Evolutionary conservation across 1,284 basidiomycete genomes (phyloP).

Genomic region (Puccinia triticina): DNA sequence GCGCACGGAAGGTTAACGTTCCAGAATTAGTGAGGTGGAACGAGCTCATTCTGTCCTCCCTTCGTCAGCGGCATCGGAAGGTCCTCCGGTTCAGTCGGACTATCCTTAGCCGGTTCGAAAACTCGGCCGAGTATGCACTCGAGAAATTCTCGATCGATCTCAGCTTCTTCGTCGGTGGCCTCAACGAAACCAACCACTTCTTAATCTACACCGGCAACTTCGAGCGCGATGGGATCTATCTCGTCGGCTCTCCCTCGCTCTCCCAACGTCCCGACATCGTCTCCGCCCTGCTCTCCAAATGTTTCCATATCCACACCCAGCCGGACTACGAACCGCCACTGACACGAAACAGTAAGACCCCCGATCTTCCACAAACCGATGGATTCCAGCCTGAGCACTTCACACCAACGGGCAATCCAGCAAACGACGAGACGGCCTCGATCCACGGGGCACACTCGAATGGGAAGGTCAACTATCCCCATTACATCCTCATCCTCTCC

Average conservation of each 20-base stretch:
- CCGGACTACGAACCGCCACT: slow-evolving; percentile 48
- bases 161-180: slow-evolving; percentile 75
- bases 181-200: slow-evolving; percentile 87
- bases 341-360: slow-evolving; percentile 67
- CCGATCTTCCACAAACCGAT: slow-evolving; percentile 64
- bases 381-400: slow-evolving; percentile 31
- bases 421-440: slow-evolving; percentile 60
- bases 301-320: slow-evolving; percentile 67
- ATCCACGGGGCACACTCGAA: slow-evolving; percentile 20
- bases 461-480: slow-evolving; percentile 59
- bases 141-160: slow-evolving; percentile 72
- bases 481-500: slow-evolving; percentile 83
- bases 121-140: slow-evolving; percentile 90
- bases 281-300: slow-evolving; percentile 75
- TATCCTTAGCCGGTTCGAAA: slow-evolving; percentile 77
- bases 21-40: slow-evolving; percentile 49
- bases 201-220: slow-evolving; percentile 88
- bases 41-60: slow-evolving; percentile 47
- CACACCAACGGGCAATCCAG: slow-evolving; percentile 4
- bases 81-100: slow-evolving; percentile 57
- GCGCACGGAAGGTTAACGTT: slow-evolving; percentile 37
- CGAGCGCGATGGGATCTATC: slow-evolving; percentile 90
- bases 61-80: slow-evolving; percentile 50
- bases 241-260: slow-evolving; percentile 82
- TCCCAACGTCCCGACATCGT: slow-evolving; percentile 81